Base-by-base conservation (phyloP, 23 red algal species). In the Gracilaria vermiculophylla region DNA sequence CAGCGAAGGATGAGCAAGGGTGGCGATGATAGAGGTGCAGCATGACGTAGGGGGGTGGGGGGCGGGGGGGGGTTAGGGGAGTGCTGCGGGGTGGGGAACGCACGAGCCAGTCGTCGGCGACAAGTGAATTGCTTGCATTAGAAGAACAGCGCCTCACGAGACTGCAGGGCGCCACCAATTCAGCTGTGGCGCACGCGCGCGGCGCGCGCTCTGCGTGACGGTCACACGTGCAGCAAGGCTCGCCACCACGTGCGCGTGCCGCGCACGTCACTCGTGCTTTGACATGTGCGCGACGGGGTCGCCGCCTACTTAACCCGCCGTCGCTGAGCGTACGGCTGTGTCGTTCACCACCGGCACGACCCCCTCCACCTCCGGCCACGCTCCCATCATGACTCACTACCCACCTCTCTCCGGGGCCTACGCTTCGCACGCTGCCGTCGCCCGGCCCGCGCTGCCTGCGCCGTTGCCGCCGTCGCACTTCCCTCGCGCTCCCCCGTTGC, bases 101-200 rank as follows among this genome's bases (percentile, higher is more conserved):
- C 42, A 32, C 23, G 67, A 25, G 67, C 13, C 24, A 28, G 36
- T 19, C 36, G 36, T 1, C 35, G 17, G n/a, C 67, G 40, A 48
- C 3, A 64, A 64, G 25, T 64, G 58, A 64, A 64, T 64, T 64
- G 58, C 58, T 64, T 64, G 58, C 58, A 64, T 64, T 64, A 64
- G 58, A 64, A 14, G 14, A 16, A 34, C 58, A 24, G 58, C 55
- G 29, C 58, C 58, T 64, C 58, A 31, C 58, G 58, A 64, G 58
- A 64, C 58, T 14, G 29, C 29, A 14, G 37, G 42, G 28, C 3
- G 37, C 15, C 36, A 34, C 39, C 37, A 73, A 73, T 42, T 45
- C 36, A 73, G 67, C n/a, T n/a, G n/a, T n/a, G n/a, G n/a, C 19
- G 67, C 36, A 24, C 36, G 67, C 39, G 61, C 3, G 65, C 42